A percentile compares a stretch with the other conserved stretches of the same genome.
Conservation (phyloP, 1,284 basidiomycete genomes). For the Austroboletus novae-zelandiae region DNA sequence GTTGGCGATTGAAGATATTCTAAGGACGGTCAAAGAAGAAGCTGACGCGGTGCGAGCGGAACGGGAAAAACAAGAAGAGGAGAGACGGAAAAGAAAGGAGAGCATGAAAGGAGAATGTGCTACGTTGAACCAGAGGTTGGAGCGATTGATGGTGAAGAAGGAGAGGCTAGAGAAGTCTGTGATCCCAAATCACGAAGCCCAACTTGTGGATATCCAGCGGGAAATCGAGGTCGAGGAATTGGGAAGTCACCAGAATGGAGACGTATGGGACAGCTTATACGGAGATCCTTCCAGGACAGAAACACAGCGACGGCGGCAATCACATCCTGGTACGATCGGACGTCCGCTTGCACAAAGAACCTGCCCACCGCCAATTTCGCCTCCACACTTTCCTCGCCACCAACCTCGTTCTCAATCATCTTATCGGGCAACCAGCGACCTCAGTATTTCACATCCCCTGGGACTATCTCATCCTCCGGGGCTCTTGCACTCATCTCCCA, state of each 20-base stretch:
- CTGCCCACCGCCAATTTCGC: conserved; percentile 22
- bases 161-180: conserved; percentile 50
- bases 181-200: conserved; percentile 54
- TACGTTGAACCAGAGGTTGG: conserved; percentile 46
- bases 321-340: conserved; percentile 30
- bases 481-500: conserved; percentile 13
- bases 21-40: conserved; percentile 35
- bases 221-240: conserved; percentile 48
- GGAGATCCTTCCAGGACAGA: conserved; percentile 16
- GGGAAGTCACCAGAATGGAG: conserved; percentile 9
- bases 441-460: conserved; percentile 10
- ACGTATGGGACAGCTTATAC: conserved; percentile 16
- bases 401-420: conserved; percentile 26
- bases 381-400: conserved; percentile 24
- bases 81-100: conserved; percentile 58
- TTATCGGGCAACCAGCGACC: conserved; percentile 22
- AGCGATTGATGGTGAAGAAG: conserved; percentile 50
- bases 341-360: conserved; percentile 18
- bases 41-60: conserved; percentile 42
- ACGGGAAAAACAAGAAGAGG: conserved; percentile 53
- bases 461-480: conserved; percentile 15
- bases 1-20: conserved; percentile 43
- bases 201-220: conserved; percentile 45
- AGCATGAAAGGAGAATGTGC: conserved; percentile 47
- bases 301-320: conserved; percentile 23